Evolutionary conservation across 148 eudicot genomes (phyloP).

Genomic region (Linanthus parryae): DNA sequence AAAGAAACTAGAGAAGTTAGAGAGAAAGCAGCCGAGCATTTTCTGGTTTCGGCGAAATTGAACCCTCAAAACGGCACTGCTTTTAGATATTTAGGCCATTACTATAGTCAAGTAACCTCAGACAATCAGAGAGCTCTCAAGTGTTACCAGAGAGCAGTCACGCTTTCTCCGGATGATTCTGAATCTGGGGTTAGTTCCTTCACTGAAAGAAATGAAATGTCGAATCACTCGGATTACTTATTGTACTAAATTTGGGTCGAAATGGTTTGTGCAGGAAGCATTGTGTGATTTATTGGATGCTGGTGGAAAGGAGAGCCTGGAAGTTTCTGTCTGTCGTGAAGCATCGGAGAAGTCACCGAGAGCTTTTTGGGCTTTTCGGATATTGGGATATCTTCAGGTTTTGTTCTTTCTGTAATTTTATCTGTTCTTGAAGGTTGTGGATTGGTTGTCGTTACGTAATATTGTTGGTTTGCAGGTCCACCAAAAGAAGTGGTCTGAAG

Average conservation of each 20-base stretch:
- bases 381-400: conserved; percentile 87
- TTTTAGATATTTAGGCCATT: conserved; percentile 81
- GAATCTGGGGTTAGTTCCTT: conserved; percentile 59
- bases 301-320: conserved; percentile 76
- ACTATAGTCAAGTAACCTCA: conserved; percentile 35
- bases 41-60: conserved; percentile 66
- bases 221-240: not conserved
- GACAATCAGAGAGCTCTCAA: conserved; percentile 83
- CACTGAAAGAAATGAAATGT: not conserved
- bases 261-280: conserved; percentile 41
- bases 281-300: conserved; percentile 76
- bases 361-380: conserved; percentile 89
- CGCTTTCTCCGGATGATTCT: conserved; percentile 66
- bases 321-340: conserved; percentile 76
- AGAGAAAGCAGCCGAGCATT: conserved; percentile 79
- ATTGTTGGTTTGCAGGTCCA: conserved; percentile 38
- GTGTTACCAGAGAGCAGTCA: conserved; percentile 90
- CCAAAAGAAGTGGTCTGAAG: conserved; percentile 83
- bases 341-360: conserved; percentile 83
- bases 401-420: not conserved
- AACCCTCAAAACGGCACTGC: conserved; percentile 66
- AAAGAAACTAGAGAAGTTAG: conserved; percentile 27
- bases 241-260: not conserved
- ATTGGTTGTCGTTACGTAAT: not conserved
- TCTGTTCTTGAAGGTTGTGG: not conserved